Base-by-base conservation (phyloP, 2,329 filamentous ascomycete species). In the Periconia sp. region DNA sequence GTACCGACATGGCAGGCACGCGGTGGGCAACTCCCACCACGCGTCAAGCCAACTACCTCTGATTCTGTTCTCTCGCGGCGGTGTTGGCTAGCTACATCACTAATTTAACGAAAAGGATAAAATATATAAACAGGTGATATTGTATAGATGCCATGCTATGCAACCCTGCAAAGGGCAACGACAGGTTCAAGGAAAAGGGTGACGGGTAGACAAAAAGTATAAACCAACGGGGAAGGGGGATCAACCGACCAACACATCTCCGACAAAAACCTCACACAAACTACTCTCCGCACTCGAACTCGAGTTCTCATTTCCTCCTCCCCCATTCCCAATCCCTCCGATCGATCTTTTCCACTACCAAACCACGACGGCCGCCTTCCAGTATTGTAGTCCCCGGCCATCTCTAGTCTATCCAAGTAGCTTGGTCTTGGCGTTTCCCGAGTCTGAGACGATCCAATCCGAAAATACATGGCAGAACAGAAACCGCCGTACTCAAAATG, bases 351-450 rank as follows among this genome's bases (percentile, higher is more conserved):
- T 61, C 61, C 55, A 57, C 65, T 60, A 61, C 61, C 65, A 69
- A 60, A 62, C 62, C 47, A 49, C 62, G 63, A 69, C 60, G 64
- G 65, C 66, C 68, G 65, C 62, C 67, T 66, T 66, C 65, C 63
- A 60, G 57, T 45, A 49, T 41, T 35, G 47, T 53, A 49, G 58
- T 64, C 60, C 60, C 55, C 57, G 55, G 56, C 58, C 59, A 37
- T 65, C 27, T 48, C 46, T 42, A 42, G 19, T 27, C 61, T 65
- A 65, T 68, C 62, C 64, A 68, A 69, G 46, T 48, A 37, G 42
- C 43, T 51, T 52, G 47, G 50, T 48, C 44, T 30, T 30, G 30
- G 43, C 27, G 13, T 45, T 9, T n/a, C 43, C 20, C 27, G 14
- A n/a, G 10, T 17, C 15, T 19, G 47, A 43, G 52, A 42, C 35